These are phyloP conservation scores for Sclerospora graminicola DNA, from an alignment of 352 stramenopile species.

Conservation along the genomic window DNA sequence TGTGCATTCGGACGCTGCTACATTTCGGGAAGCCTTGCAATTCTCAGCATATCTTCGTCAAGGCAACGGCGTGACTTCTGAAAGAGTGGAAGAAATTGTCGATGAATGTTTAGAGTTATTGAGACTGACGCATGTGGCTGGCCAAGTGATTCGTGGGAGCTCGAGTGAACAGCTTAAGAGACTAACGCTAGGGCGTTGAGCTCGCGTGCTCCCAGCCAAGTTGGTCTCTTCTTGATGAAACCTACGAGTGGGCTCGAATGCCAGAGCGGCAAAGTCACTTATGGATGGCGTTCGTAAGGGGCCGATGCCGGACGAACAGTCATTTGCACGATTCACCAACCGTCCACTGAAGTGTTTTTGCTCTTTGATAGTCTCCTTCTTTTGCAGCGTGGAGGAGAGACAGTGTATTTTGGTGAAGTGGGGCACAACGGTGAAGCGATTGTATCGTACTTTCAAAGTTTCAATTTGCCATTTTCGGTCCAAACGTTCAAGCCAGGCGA, in stretches of 20 bases:
- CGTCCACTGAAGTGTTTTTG: slow-evolving; percentile 39
- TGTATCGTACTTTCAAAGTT: slow-evolving; percentile 56
- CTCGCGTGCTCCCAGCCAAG: slow-evolving; percentile 36
- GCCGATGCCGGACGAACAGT: slow-evolving; percentile 71
- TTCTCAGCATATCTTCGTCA: slow-evolving; percentile 84
- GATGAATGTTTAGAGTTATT: slow-evolving; percentile 84
- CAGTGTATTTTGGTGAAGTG: slow-evolving; percentile 80
- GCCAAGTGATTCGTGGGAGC: slow-evolving; percentile 26
- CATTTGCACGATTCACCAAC: slow-evolving; percentile 45
- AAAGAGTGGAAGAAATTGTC: slow-evolving; percentile 27
- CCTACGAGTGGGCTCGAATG: slow-evolving; percentile 62
- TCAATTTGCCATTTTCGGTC: slow-evolving; percentile 8
- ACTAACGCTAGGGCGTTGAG: slow-evolving; percentile 36
- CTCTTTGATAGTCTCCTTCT: slow-evolving; percentile 78
- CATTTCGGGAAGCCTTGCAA: slow-evolving; percentile 81
- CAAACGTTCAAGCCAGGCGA: slow-evolving; percentile 42
- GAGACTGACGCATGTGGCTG: slow-evolving; percentile 39
- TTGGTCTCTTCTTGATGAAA: slow-evolving; percentile 48
- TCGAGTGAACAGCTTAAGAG: slow-evolving; percentile 41
- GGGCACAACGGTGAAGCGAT: slow-evolving; percentile 36
- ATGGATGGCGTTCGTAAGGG: slow-evolving; percentile 42
- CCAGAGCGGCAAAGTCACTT: slow-evolving; percentile 44
- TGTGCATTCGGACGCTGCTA: slow-evolving; percentile 78
- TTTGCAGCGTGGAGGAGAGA: slow-evolving; percentile 69
- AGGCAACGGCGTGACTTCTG: slow-evolving; percentile 17